These are phyloP conservation scores for Talaromyces sp. DNA, from an alignment of 2,329 filamentous ascomycete species.

Conservation along the genomic window DNA sequence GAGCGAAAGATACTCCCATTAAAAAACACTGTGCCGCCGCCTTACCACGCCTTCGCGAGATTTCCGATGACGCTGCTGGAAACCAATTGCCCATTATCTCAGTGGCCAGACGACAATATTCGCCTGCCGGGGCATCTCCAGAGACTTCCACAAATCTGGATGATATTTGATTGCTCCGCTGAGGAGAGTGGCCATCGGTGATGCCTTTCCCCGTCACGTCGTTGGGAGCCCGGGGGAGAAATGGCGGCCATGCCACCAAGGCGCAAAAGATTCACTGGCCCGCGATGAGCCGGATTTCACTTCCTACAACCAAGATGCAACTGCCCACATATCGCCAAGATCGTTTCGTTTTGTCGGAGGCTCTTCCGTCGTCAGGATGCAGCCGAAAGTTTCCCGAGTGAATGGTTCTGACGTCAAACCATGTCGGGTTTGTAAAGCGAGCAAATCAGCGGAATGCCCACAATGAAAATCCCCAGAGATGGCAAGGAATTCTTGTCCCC, in stretches of 20 bases:
- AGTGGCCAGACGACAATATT: background rate
- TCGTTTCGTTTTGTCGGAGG: conserved; percentile 2
- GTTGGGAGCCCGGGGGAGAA: background rate
- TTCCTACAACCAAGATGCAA: background rate
- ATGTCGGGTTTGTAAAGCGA: conserved; percentile 6
- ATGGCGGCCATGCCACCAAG: background rate
- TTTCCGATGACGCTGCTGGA: background rate
- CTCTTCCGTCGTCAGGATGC: conserved; percentile 4
- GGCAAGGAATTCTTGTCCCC: conserved; percentile 9
- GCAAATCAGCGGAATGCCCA: conserved; percentile 9
- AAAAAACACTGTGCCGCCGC: background rate
- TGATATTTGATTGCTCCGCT: background rate
- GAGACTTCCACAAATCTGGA: background rate
- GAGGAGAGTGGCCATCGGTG: background rate
- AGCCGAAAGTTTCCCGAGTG: conserved; percentile 5
- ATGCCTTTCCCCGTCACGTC: conserved; percentile 4
- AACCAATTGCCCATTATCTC: background rate
- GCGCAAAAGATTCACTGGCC: background rate
- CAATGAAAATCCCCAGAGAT: conserved; percentile 11
- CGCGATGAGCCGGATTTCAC: background rate
- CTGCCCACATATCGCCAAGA: background rate
- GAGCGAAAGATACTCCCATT: background rate
- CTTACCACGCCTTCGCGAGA: background rate
- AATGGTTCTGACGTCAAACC: conserved; percentile 12
- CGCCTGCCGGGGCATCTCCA: background rate